phyloP scores from a whole-genome alignment of 805 yeast genomes.

The Starmera amethionina region DNA sequence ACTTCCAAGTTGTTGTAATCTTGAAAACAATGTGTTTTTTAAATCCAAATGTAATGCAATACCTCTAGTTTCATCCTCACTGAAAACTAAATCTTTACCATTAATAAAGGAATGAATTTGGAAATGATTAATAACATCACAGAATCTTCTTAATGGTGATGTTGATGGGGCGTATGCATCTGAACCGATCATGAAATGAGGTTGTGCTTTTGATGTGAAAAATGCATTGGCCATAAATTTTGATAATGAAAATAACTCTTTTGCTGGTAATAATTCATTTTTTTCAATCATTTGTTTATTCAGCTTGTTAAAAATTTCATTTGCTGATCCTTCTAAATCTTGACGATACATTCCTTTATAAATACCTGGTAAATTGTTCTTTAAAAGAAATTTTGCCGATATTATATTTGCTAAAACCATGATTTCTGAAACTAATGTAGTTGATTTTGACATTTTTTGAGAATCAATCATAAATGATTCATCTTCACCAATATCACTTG shows the following conservation, averaged over 20 bases:
- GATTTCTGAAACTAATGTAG: slow-evolving; percentile 63
- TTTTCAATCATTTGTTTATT: slow-evolving; percentile 11
- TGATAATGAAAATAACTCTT: slow-evolving; percentile 33
- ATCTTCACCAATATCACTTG: slow-evolving; percentile 4
- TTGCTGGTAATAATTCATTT: slow-evolving; percentile 19
- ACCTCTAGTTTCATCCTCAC: slow-evolving; percentile 23
- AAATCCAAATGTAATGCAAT: slow-evolving; percentile 34
- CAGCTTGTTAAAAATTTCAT: slow-evolving; percentile 14
- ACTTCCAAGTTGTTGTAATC: slow-evolving; percentile 18
- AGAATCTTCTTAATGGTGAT: slow-evolving; percentile 79
- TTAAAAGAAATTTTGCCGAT: slow-evolving; percentile 36
- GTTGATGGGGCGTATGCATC: slow-evolving; percentile 63
- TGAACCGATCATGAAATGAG: slow-evolving; percentile 59
- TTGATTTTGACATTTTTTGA: slow-evolving; percentile 35
- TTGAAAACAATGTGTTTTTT: slow-evolving; percentile 29
- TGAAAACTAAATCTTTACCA: slow-evolving; percentile 19
- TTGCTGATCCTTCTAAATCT: slow-evolving; percentile 17
- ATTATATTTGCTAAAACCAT: slow-evolving; percentile 76
- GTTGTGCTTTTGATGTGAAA: slow-evolving; percentile 31
- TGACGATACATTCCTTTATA: slow-evolving; percentile 23
- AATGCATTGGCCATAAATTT: slow-evolving; percentile 44
- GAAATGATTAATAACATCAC: slow-evolving; percentile 76
- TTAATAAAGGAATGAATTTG: slow-evolving; percentile 44
- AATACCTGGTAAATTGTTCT: slow-evolving; percentile 41
- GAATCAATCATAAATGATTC: slow-evolving; percentile 11